phyloP scores from a whole-genome alignment of 2,329 filamentous ascomycete genomes.

The Aotearoamyces nothofagi region DNA sequence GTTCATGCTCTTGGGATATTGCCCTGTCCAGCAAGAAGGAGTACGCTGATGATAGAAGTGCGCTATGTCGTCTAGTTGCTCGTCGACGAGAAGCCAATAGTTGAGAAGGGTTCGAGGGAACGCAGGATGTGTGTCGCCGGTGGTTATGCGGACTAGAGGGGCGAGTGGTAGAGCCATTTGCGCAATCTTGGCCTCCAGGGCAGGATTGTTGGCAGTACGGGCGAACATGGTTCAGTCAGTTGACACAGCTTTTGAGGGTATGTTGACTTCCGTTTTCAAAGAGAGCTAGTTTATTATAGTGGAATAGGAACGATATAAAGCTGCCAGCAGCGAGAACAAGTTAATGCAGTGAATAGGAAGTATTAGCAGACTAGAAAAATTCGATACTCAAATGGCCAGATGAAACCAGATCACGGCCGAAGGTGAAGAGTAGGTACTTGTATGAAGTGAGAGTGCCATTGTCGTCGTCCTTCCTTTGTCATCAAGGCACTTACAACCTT shows the following conservation, averaged over 20 bases:
- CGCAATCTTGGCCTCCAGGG: slow-evolving; percentile 42
- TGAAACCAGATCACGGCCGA: no score
- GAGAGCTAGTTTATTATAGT: not conserved
- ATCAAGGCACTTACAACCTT: no score
- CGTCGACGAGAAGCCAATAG: slow-evolving; percentile 61
- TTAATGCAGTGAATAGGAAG: no score
- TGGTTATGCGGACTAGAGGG: slow-evolving; percentile 48
- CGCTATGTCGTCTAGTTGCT: slow-evolving; percentile 53
- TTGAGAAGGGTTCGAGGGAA: slow-evolving; percentile 54
- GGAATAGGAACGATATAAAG: slow-evolving; percentile 1
- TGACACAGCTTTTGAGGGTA: no score
- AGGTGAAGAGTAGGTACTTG: no score
- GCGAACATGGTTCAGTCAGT: no score
- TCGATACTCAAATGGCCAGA: no score
- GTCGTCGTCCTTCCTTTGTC: no score
- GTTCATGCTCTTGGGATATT: slow-evolving; percentile 54
- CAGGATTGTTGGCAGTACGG: no score
- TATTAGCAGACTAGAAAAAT: no score
- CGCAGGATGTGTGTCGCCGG: slow-evolving; percentile 43
- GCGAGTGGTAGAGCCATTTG: slow-evolving; percentile 51
- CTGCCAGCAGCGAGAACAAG: no score
- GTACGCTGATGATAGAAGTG: slow-evolving; percentile 59
- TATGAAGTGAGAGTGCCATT: no score
- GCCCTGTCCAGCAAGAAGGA: slow-evolving; percentile 33
- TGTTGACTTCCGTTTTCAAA: not conserved